Percentiles rank a stretch among this genome's conserved stretches.
phyloP scores from a whole-genome alignment of 805 yeast genomes.

The Yamadazyma laniorum region DNA sequence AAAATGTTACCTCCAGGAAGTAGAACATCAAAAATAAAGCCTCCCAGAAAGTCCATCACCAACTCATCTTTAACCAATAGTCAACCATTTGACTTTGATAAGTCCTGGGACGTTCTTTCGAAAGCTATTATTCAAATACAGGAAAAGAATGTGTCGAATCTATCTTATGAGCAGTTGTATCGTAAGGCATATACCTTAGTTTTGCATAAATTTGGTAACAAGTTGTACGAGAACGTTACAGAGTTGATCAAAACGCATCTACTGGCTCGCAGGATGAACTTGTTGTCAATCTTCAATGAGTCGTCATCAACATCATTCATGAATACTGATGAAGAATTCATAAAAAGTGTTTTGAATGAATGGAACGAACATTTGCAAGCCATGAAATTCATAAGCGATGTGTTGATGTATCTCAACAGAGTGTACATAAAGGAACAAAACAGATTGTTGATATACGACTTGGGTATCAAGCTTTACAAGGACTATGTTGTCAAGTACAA shows the following conservation, averaged over 20 bases:
- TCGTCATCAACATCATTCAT: neutral
- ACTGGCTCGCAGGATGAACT: constrained; percentile 16
- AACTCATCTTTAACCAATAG: constrained; percentile 20
- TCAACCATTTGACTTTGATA: constrained; percentile 53
- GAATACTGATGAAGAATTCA: constrained; percentile 26
- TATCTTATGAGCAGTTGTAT: constrained; percentile 82
- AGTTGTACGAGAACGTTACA: constrained; percentile 61
- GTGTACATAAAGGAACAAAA: constrained; percentile 74
- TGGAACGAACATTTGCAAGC: constrained; percentile 75
- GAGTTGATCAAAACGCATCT: constrained; percentile 48
- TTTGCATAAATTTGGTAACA: constrained; percentile 63
- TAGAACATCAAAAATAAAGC: constrained; percentile 58
- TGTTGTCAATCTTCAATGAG: constrained; percentile 18
- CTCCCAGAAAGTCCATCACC: constrained; percentile 50
- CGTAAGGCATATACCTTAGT: constrained; percentile 77
- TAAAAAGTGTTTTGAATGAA: constrained; percentile 37
- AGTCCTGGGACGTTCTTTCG: constrained; percentile 63
- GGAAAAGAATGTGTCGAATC: constrained; percentile 63
- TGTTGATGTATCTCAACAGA: constrained; percentile 81
- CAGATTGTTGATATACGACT: constrained; percentile 64
- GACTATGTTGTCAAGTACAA: constrained; percentile 53
- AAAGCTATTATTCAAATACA: constrained; percentile 73
- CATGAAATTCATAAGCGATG: constrained; percentile 79
- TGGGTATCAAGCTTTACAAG: constrained; percentile 68
- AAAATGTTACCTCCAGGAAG: constrained; percentile 34